Evolutionary conservation across 1,284 basidiomycete species (phyloP), one percentile per base, ranked within the genome.

Genomic region (Vanrija sp.): DNA sequence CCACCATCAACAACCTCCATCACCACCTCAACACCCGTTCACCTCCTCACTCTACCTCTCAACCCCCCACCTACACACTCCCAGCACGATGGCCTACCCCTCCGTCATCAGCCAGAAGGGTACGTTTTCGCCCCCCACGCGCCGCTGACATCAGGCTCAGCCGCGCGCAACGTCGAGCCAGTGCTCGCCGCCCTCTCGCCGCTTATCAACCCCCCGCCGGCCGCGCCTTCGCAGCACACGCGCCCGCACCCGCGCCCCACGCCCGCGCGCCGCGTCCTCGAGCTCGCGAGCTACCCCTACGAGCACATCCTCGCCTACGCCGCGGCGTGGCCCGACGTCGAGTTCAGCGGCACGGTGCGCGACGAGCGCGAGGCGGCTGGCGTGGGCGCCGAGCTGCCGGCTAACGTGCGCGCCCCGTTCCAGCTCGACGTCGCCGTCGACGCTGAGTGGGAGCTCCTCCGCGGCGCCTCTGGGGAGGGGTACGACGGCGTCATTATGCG

Each of bases 221-320:
- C 31, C 15, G 23, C 46, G n/a, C 10, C 24, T 9, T 15, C 24
- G 24, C 24, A 25, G 5, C 24, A 25, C 5, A 4, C 24, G 5
- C 4, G 9, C 24, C 24, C 24, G 24, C 24, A 9, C 41, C 35
- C 20, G 19, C 15, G 19, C 45, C 23, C 24, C 47, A 20, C 20
- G 3, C 38, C 45, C 14, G 2, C n/a, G 7, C 15, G 31, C 25
- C 51, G 47, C 31, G 51, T 70, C 9, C 54, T 72, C 19, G 69
- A 72, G 53, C 57, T 72, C 16, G 69, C 61, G 3, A 64, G 61
- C 16, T 65, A 53, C 15, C 63, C 63, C 2, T 69, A 67, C 47
- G 58, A 59, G 24, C 69, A 72, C 24, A 64, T 72, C 31, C 51
- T 49, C 16, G 48, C 54, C 3, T 69, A 65, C 35, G 63, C 65